Conservation (phyloP, 2,329 filamentous ascomycete species). For the Orbilia oligospora region DNA sequence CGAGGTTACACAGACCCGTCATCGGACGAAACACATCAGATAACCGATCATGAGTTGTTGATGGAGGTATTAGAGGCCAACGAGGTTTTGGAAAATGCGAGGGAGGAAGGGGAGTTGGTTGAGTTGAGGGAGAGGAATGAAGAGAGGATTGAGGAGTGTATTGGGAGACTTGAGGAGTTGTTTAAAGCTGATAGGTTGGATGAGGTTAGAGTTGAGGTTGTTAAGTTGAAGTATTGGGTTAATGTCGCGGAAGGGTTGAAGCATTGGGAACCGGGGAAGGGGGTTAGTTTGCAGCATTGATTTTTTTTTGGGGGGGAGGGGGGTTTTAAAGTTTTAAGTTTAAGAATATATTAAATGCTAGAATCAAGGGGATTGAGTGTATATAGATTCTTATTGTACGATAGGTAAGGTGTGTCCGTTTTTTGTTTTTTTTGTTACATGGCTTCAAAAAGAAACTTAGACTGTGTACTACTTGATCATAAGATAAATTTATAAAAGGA, state of each 20-base stretch:
- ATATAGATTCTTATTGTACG: neutral
- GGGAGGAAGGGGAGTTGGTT: conserved; percentile 76
- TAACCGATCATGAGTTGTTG: conserved; percentile 78
- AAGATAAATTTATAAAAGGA: too few relatives aligned
- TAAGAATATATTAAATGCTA: too few relatives aligned
- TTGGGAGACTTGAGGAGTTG: conserved; percentile 74
- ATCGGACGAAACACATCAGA: conserved; percentile 81
- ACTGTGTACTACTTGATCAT: neutral
- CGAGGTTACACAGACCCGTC: conserved; percentile 80
- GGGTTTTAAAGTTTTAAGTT: too few relatives aligned
- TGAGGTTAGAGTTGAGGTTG: conserved; percentile 78
- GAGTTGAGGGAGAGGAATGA: conserved; percentile 77
- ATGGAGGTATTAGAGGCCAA: conserved; percentile 84
- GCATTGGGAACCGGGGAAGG: conserved; percentile 85
- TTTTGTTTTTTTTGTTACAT: neutral
- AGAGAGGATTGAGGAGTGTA: conserved; percentile 75
- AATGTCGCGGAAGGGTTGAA: conserved; percentile 83
- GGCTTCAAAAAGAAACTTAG: neutral
- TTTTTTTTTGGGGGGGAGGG: too few relatives aligned
- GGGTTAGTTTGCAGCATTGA: conserved; percentile 73
- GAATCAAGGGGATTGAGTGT: neutral
- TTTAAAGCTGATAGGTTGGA: conserved; percentile 78
- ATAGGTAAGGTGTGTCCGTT: neutral
- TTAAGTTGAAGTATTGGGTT: conserved; percentile 88
- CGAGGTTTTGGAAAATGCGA: conserved; percentile 80